Percentiles rank a stretch among this genome's conserved stretches.
Conservation (phyloP, 2,329 filamentous ascomycete genomes). For the Curvularia spicifera region DNA sequence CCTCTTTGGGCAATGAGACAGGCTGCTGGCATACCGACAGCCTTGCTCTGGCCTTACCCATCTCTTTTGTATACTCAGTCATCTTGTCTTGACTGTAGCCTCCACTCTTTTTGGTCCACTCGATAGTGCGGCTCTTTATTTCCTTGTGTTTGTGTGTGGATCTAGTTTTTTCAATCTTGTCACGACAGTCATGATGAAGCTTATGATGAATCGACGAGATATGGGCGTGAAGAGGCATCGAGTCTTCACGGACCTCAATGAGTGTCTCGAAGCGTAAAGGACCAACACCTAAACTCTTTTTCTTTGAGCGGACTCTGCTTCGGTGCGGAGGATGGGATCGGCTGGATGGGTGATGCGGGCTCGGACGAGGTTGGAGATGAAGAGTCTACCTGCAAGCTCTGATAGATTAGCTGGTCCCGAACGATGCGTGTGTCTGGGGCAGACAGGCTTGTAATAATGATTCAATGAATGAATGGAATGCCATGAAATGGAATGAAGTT, state of each 20-base stretch:
- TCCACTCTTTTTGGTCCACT: conserved; percentile 28
- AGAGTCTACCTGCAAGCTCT: conserved; percentile 14
- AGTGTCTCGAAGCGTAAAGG: conserved; percentile 32
- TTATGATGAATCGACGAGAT: conserved; percentile 29
- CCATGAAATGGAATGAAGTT: background rate
- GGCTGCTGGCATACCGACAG: conserved; percentile 3
- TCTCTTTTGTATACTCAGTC: conserved; percentile 37
- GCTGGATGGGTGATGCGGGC: conserved; percentile 12
- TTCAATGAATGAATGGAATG: conserved; percentile 22
- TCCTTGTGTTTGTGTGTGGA: conserved; percentile 22
- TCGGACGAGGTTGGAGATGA: conserved; percentile 6
- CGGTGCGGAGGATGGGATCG: conserved; percentile 12
- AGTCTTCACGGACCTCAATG: conserved; percentile 30
- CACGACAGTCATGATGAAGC: conserved; percentile 36
- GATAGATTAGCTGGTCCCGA: conserved; percentile 25
- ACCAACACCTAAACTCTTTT: conserved; percentile 29
- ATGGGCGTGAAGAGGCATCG: conserved; percentile 18
- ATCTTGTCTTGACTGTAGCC: conserved; percentile 28
- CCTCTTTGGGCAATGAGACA: background rate
- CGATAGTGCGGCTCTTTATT: conserved; percentile 23
- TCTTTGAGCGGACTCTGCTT: conserved; percentile 26
- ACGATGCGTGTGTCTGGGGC: conserved; percentile 18
- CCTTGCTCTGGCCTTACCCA: conserved; percentile 17
- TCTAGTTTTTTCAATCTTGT: conserved; percentile 22
- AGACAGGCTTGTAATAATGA: conserved; percentile 30